Base-by-base conservation (phyloP, 169 alveolate species). In the Plasmodium gonderi region DNA sequence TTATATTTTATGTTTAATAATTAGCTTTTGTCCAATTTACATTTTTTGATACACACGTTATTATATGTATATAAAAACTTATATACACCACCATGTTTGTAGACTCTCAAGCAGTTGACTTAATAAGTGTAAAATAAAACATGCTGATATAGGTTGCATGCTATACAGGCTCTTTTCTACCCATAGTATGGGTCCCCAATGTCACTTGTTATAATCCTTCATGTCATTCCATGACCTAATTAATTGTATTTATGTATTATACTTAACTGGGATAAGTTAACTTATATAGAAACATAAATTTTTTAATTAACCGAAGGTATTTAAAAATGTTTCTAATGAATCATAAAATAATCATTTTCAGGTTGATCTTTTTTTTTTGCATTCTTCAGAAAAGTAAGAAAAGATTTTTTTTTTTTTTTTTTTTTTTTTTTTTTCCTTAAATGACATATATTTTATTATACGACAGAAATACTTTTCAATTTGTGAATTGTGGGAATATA, bases 301-400 rank as follows among this genome's bases (percentile, higher is more conserved):
- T 40, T 60, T 64, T 65, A n/a, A 40, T 60, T 64, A 80, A 60
- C 40, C 33, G 65, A 54, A 26, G 0, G 36, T 80, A 65, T 60
- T 40, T 40, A 80, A 80, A 60, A 65, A 83, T 83, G 92, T 83
- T 69, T 74, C 64, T 74, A 20, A 83, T 44, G 11, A 83, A 69
- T 33, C 31, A 33, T 40, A 83, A 51, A 69, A 49, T 33, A 72
- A 38, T 69, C 11, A 47, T 83, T 60, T 72, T 45, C 26, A 49
- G 64, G 92, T 17, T 83, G 75, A 31, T 83, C 8, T 6, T 69
- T 49, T 83, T 83, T 69, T n/a, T 54, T 29, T 31, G 45, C 60
- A 47, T 69, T 31, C 42, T 83, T 45, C 92, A 47, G 45, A 83
- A 74, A 83, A 38, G 82, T 83, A 74, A 45, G 7, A 74, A 47